Evolutionary conservation across 768 basidiomycete genomes (phyloP), one percentile per base, ranked within the genome.

Genomic region (Tremella fuciformis): DNA sequence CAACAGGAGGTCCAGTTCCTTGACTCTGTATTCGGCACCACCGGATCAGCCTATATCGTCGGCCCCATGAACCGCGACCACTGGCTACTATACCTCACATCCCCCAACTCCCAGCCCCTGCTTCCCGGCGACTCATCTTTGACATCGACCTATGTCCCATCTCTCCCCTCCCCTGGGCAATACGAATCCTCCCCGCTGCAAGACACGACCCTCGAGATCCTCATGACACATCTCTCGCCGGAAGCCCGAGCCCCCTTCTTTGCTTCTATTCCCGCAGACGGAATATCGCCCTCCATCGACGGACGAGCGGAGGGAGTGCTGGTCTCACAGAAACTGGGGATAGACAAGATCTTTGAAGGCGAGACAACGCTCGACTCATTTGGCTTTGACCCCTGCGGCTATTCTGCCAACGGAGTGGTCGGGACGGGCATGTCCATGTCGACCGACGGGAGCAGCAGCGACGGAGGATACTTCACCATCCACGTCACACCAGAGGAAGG

Each of bases 51-150:
- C 2, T 99, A 99, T 80, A 93, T 90, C 26, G 86, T 98, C 62
- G 96, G 96, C 58, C 93, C 92, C 71, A 88, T 94, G 77, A 99
- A 99, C 77, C 90, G 94, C 49, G 92, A 97, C 77, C 96, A 99
- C 79, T 99, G 96, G 96, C 79, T 98, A 48, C 85, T 98, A 40
- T 99, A 98, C 79, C 82, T 98, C 66, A 91, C 91, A 18, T 82
- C 80, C 1, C 87, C 89, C 13, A 72, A 76, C 26, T 78, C 79
- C 46, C 75, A 58, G 58, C 80, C 77, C 18, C 67, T 71, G 50
- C 65, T 71, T 7, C 72, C 72, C 26, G 62, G 50, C 49, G 62
- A 59, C 48, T 60, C 65, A 19, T 29, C 60, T 15, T 44, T 46
- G 19, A 25, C 34, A n/a, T 59, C 60, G 25, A 48, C 51, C 8